Percentiles rank a stretch among this genome's conserved stretches.
Conservation (phyloP, 805 yeast genomes). For the Tetrapisispora namnaoensis region DNA sequence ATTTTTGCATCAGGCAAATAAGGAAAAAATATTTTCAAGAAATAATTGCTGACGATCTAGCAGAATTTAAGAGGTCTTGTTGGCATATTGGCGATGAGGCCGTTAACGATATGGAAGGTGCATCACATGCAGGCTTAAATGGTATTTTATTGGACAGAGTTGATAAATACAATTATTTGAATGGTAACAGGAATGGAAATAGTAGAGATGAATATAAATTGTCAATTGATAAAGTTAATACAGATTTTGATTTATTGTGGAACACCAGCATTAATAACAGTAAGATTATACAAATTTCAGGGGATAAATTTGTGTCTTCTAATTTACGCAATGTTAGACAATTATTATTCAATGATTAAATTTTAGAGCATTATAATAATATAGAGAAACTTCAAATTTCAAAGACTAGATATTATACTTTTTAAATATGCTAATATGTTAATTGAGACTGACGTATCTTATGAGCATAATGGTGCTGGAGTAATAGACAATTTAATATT, state of each 20-base stretch:
- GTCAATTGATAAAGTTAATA: slow-evolving; percentile 23
- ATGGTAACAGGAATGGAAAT: slow-evolving; percentile 2
- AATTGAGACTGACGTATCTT: no score
- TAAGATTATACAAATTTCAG: slow-evolving; percentile 14
- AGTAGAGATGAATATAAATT: slow-evolving; percentile 13
- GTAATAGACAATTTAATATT: no score
- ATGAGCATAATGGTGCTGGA: no score
- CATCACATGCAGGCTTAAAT: slow-evolving; percentile 50
- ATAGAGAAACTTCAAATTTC: no score
- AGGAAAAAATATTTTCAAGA: slow-evolving; percentile 15
- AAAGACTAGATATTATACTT: no score
- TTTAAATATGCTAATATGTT: no score
- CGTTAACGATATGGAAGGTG: slow-evolving; percentile 44
- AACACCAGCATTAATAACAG: slow-evolving; percentile 10
- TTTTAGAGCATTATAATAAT: neutral
- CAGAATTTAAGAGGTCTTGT: slow-evolving; percentile 18
- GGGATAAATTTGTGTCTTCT: slow-evolving; percentile 15
- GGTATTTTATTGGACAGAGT: slow-evolving; percentile 46
- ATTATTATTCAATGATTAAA: slow-evolving; percentile 5
- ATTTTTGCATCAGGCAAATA: slow-evolving; percentile 28
- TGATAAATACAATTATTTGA: slow-evolving; percentile 22
- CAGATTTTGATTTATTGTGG: slow-evolving; percentile 15
- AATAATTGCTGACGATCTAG: slow-evolving; percentile 4
- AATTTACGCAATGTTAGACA: slow-evolving; percentile 14
- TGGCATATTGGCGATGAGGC: slow-evolving; percentile 68